Conservation (phyloP, 2,329 filamentous ascomycete genomes). For the Leptographium flavum region DNA sequence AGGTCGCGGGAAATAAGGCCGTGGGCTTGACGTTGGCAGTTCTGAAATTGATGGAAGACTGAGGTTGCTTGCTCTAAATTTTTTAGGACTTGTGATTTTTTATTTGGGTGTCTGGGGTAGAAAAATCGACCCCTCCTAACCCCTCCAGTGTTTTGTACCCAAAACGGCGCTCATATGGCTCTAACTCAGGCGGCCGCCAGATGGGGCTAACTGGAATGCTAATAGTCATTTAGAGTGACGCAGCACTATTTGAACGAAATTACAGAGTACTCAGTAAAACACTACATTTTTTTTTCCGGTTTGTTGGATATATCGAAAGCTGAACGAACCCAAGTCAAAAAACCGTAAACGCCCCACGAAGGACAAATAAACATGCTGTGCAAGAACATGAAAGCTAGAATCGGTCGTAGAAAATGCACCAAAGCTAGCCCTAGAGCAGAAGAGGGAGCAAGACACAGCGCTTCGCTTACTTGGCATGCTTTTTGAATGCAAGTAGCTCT, state of each 20-base stretch:
- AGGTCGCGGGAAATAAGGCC: background rate
- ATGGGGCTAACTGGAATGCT: background rate
- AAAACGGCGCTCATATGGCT: background rate
- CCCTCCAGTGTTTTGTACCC: slow-evolving; percentile 1
- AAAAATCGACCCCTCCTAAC: slow-evolving; percentile 8
- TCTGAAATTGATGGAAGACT: background rate
- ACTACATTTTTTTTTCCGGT: slow-evolving; percentile 4
- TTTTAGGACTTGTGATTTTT: slow-evolving; percentile 2
- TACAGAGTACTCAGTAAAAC: background rate
- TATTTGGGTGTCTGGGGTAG: slow-evolving; percentile 9
- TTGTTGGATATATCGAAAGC: slow-evolving; percentile 10
- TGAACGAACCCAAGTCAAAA: slow-evolving; percentile 3
- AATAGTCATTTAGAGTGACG: background rate
- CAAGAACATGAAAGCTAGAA: no score
- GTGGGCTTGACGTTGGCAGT: background rate
- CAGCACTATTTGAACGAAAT: background rate
- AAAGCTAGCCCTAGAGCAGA: background rate
- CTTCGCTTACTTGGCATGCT: slow-evolving; percentile 42
- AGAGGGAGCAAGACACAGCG: background rate
- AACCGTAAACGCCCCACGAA: background rate
- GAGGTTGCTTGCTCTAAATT: background rate
- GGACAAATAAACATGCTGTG: background rate
- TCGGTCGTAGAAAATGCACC: no score
- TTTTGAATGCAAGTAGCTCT: slow-evolving; percentile 79
- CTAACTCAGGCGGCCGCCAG: background rate